Evolutionary conservation across 2,329 filamentous ascomycete species (phyloP), one percentile per base, ranked within the genome.

Genomic region (Arthrocladium fulminans): DNA sequence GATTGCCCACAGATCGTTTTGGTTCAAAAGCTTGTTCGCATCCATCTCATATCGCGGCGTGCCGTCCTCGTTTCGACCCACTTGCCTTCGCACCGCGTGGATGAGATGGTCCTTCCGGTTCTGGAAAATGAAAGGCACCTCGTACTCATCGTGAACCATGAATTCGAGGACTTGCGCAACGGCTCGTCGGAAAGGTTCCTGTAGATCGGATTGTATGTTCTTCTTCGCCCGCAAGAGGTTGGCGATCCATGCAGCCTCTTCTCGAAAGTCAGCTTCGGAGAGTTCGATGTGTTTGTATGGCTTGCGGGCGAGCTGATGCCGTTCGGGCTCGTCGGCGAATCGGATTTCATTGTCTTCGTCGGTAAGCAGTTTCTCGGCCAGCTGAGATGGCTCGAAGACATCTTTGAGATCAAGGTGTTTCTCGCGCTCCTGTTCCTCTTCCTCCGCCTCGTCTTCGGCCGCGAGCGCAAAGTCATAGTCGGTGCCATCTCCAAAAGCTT

Each of bases 91-190:
- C 56, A 83, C 83, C 20, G 86, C 85, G 61, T 97, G 88, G 49
- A 98, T 94, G 37, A 98, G 77, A 62, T 97, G 98, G 65, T 98
- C 92, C 67, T 96, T 95, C 52, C 92, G 87, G 62, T 98, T 92
- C 65, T 96, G 90, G 66, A 96, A 96, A 58, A 98, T 92, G 65
- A 95, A 98, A 0, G 92, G 90, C 1, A 96, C 88, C 66, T 98
- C 92, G 59, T 90, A 88, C 57, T 94, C 87, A 55, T 97, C 89
- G 3, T 90, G 81, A 44, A 95, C 87, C 67, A 98, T 88, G 63
- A 97, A 96, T 60, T 96, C 87, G 32, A 98, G 76, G 9, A 97
- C 89, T 65, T 95, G 94, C 57, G 83, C 82, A 47, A 98, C 83
- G 3, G 90, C 86, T 59, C 86, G 86, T 60, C 86, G 82, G 66